Evolutionary conservation across 306 rosid genomes (phyloP), one percentile per base, ranked within the genome.

Genomic region (Hippophae rhamnoides): DNA sequence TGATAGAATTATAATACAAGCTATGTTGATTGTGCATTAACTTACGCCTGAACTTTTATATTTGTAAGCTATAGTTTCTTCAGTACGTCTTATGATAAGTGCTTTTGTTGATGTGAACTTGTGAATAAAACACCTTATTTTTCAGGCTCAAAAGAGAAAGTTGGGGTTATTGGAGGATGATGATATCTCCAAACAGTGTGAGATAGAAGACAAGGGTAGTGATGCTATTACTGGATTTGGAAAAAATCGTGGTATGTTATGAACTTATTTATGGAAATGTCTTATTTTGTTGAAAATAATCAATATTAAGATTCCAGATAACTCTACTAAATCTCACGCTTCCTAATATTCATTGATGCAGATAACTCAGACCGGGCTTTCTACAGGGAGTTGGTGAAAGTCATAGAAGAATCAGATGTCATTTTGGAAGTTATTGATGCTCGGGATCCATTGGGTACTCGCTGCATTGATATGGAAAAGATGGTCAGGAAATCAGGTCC

Each of bases 361-460:
- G 99, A 89, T 49, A 79, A 60, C 76, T 72, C 90, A 0, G 99
- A 86, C 60, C 82, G 82, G 68, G 86, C 86, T 58, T 93, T 93
- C 72, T 89, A 84, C 83, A 86, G 80, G 76, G 99, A 93, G 70
- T 76, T 93, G 78, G 94, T 76, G 8, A 82, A 84, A 72, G 95
- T 93, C 43, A 79, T 93, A 56, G 97, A 89, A 23, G 90, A 82
- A 11, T 93, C 99, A 18, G 97, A 93, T 80, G 99, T 93, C 23
- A 78, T 93, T 78, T 64, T 93, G 70, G 99, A 93, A 69, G 99
- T 93, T 43, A 87, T 93, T 72, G 99, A 93, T 77, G 99, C 99
- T 54, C 84, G 99, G 25, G 99, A 93, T 72, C 99, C 99, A 18
- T 71, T 93, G 65, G 99, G 99, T 63, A 86, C 97, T 6, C 90